phyloP scores from a whole-genome alignment of 1,284 basidiomycete genomes.

The Puccinia novopanici region DNA sequence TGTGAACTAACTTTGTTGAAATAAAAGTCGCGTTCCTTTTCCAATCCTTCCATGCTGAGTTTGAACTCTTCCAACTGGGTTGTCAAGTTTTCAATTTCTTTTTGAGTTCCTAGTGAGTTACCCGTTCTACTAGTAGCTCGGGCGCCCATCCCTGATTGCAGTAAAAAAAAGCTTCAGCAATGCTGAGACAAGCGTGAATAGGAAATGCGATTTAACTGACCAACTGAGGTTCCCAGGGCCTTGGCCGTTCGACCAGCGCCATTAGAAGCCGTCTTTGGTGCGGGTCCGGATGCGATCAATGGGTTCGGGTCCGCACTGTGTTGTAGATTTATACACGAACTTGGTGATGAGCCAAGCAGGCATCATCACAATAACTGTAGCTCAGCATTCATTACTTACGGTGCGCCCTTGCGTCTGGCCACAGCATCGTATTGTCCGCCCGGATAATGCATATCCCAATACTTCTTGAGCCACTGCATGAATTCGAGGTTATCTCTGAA shows the following conservation, averaged over 20 bases:
- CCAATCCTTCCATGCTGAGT: conserved; percentile 72
- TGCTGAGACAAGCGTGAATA: not conserved
- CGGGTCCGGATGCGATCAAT: conserved; percentile 29
- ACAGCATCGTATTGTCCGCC: conserved; percentile 87
- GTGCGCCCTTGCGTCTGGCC: conserved; percentile 72
- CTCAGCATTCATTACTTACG: conserved; percentile 52
- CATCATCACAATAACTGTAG: not conserved
- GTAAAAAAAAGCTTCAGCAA: not conserved
- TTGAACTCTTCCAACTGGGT: conserved; percentile 80
- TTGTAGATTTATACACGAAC: not conserved
- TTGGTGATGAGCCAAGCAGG: not conserved
- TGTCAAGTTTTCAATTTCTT: conserved; percentile 67
- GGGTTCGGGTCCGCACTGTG: conserved; percentile 42
- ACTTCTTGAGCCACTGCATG: conserved; percentile 93
- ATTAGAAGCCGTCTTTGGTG: conserved; percentile 51
- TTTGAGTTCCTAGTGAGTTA: conserved; percentile 53
- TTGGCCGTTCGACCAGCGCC: conserved; percentile 52
- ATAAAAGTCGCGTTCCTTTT: conserved; percentile 95
- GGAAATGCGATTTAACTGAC: not conserved
- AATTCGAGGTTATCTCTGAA: conserved; percentile 95
- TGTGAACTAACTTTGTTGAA: conserved; percentile 79
- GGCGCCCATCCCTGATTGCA: conserved; percentile 25
- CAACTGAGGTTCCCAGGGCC: conserved; percentile 15
- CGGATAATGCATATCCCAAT: conserved; percentile 89
- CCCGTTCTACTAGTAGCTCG: conserved; percentile 36